Evolutionary conservation across 2,329 filamentous ascomycete species (phyloP).

Genomic region (Coniosporium tulheliwenetii): DNA sequence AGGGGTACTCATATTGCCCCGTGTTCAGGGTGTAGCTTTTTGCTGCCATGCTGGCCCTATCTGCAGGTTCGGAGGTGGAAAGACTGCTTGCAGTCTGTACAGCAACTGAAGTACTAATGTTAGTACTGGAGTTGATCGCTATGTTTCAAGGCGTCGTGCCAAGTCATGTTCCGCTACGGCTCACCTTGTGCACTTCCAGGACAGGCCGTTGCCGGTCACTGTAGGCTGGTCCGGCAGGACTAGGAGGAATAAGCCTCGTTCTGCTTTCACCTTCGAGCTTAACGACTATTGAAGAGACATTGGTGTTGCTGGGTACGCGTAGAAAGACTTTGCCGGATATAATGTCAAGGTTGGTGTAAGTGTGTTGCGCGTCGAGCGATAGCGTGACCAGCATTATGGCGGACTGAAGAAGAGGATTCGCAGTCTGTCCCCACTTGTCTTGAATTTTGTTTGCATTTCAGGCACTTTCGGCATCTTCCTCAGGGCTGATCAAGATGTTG

Average conservation of each 20-base stretch:
- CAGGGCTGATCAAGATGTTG: too few species aligned
- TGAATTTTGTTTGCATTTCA: too few species aligned
- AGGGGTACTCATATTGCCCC: slow-evolving; percentile 62
- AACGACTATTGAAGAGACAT: slow-evolving; percentile 46
- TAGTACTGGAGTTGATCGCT: too few species aligned
- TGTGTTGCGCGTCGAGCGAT: slow-evolving; percentile 47
- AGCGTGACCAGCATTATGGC: slow-evolving; percentile 14
- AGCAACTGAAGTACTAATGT: slow-evolving; percentile 40
- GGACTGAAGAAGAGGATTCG: too few species aligned
- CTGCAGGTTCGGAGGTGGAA: slow-evolving; percentile 37
- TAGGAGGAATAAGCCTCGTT: slow-evolving; percentile 44
- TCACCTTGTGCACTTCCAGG: slow-evolving; percentile 35
- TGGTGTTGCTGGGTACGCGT: slow-evolving; percentile 22
- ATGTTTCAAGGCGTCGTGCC: too few species aligned
- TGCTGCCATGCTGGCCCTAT: slow-evolving; percentile 13
- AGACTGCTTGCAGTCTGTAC: slow-evolving; percentile 59
- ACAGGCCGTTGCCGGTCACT: slow-evolving; percentile 27
- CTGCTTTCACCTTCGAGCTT: slow-evolving; percentile 71
- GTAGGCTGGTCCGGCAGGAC: slow-evolving; percentile 18
- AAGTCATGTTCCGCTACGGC: slow-evolving; percentile 3
- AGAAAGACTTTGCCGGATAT: slow-evolving; percentile 43
- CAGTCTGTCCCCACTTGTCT: too few species aligned
- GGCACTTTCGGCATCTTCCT: too few species aligned
- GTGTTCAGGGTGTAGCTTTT: slow-evolving; percentile 43
- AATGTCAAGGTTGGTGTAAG: slow-evolving; percentile 67